Evolutionary conservation across 1,139 yeast genomes (phyloP), one percentile per base, ranked within the genome.

Genomic region (Scheffersomyces illinoinensis): DNA sequence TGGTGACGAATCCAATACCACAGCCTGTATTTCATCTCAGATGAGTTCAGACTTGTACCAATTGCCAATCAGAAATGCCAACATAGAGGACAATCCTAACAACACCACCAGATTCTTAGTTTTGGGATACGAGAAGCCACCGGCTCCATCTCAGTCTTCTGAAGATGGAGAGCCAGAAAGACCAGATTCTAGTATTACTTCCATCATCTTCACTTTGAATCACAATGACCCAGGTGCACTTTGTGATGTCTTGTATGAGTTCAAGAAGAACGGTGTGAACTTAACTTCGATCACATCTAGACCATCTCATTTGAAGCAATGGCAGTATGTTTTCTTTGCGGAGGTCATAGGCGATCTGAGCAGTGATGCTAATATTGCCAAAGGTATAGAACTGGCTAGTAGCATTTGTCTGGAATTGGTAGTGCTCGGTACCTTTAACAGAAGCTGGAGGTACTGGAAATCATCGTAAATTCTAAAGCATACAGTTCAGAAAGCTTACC

Each of bases 71-170:
- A 67, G 87, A 50, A 72, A 75, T 43, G 68, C 77, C 6, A 82
- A 84, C 59, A 84, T 95, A 52, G 96, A 93, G 68, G 97, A 93
- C 68, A 79, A 79, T 59, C 71, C 78, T 52, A 86, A 85, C 47
- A 95, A 95, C 72, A 91, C 97, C 4, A 95, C 99, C 2, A 76
- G 98, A 61, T 95, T 95, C 70, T 74, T 95, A 58, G 83, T 92
- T 0, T 75, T 95, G 53, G 87, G 89, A 1, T 69, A 72, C 56
- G 52, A 59, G 54, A 68, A 57, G 56, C 60, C 66, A 2, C 64
- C 64, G 20, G 47, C 43, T n/a, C 60, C 55, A 43, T 33, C 43
- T 33, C 43, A 17, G 12, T 33, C 43, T 33, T 58, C 57, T 1
- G 58, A 58, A 33, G 53, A 55, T 19, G 26, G 47, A 50, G 47